Conservation (phyloP, 225 moss, liverwort and hornwort species). For the Anthoceros angustus region DNA sequence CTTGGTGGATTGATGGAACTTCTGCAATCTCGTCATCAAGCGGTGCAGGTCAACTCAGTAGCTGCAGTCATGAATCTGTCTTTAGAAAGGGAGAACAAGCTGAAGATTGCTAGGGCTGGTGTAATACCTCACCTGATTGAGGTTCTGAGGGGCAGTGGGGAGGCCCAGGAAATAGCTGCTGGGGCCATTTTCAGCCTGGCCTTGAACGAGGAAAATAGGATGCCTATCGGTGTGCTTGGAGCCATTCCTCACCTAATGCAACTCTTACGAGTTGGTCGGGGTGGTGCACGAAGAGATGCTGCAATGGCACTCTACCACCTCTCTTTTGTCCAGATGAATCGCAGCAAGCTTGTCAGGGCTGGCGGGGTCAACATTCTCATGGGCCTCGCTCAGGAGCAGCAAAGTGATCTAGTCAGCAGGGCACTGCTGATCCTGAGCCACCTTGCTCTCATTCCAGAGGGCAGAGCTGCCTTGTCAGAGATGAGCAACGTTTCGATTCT, state of each 20-base stretch:
- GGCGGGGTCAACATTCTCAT: constrained; percentile 67
- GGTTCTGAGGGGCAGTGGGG: constrained; percentile 40
- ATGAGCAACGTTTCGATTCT: constrained; percentile 48
- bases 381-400: constrained; percentile 44
- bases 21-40: constrained; percentile 40
- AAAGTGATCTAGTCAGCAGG: constrained; percentile 54
- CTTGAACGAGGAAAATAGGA: constrained; percentile 78
- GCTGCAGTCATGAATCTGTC: constrained; percentile 84
- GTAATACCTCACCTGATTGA: constrained; percentile 65
- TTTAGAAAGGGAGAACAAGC: constrained; percentile 70
- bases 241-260: constrained; percentile 79
- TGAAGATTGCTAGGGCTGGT: constrained; percentile 69
- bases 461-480: constrained; percentile 64
- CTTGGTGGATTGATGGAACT: constrained; percentile 46
- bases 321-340: constrained; percentile 69
- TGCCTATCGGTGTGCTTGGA: constrained; percentile 82
- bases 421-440: constrained; percentile 61
- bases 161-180: constrained; percentile 78
- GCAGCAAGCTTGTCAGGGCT: constrained; percentile 68
- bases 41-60: constrained; percentile 55
- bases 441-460: constrained; percentile 55
- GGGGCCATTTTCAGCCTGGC: constrained; percentile 87
- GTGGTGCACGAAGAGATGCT: constrained; percentile 60
- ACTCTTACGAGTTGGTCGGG: constrained; percentile 36
- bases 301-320: constrained; percentile 95